Evolutionary conservation across 352 stramenopile genomes (phyloP).

Genomic region (Pythium aphanidermatum): DNA sequence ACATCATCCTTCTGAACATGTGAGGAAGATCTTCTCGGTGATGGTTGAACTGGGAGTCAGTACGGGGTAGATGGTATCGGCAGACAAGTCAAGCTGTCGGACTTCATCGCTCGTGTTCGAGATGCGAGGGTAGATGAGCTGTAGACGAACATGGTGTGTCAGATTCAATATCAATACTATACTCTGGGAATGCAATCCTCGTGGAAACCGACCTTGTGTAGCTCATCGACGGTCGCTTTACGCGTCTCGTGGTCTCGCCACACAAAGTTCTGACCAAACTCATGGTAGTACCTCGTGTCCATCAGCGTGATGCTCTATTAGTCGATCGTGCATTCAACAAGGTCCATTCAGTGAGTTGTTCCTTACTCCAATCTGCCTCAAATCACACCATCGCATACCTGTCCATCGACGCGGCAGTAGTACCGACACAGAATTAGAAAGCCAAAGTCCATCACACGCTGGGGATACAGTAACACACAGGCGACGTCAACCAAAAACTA

Average conservation of each 20-base stretch:
- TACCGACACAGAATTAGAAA: constrained; percentile 62
- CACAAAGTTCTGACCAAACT: constrained; percentile 45
- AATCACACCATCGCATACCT: constrained; percentile 24
- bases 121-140: constrained; percentile 1
- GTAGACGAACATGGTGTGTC: constrained; percentile 5
- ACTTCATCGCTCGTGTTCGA: constrained; percentile 1
- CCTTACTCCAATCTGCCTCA: not conserved
- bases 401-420: constrained; percentile 52
- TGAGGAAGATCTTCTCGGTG: constrained; percentile 41
- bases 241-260: constrained; percentile 49
- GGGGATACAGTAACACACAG: not conserved
- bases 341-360: not conserved
- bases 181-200: too few species aligned
- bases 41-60: constrained; percentile 18
- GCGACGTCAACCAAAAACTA: not conserved
- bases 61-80: constrained; percentile 34
- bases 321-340: too few species aligned
- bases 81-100: constrained; percentile 31
- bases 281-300: constrained; percentile 61
- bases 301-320: constrained; percentile 35
- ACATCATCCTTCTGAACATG: not conserved
- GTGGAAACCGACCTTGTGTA: constrained; percentile 30
- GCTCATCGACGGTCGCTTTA: constrained; percentile 25
- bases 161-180: not conserved
- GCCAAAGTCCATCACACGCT: constrained; percentile 62